These are phyloP conservation scores for Cercospora sp. DNA, from an alignment of 2,329 filamentous ascomycete genomes.

Conservation along the genomic window DNA sequence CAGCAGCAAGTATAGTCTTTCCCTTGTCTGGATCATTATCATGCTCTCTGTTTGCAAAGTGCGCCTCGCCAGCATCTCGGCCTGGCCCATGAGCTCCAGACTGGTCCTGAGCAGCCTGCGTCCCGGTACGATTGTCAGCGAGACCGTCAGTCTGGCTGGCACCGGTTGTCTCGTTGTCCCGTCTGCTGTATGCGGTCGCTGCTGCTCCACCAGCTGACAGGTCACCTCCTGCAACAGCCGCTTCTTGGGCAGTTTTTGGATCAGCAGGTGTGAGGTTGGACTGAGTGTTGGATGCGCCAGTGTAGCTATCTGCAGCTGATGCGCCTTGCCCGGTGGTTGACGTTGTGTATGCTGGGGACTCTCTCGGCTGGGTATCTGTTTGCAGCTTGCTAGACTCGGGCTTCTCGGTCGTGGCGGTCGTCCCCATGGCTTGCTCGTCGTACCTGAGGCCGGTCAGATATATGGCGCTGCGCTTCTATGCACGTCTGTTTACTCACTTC, in stretches of 20 bases:
- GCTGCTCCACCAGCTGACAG: background rate
- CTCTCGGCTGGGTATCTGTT: background rate
- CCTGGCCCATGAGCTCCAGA: conserved; percentile 18
- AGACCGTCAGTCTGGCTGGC: conserved; percentile 17
- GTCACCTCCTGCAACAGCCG: background rate
- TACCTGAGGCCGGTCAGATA: conserved; percentile 19
- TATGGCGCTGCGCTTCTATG: background rate
- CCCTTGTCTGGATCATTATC: conserved; percentile 15
- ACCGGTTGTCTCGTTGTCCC: background rate
- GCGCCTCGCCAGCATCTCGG: conserved; percentile 12
- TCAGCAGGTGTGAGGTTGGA: background rate
- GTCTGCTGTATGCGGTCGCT: background rate
- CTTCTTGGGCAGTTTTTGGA: background rate
- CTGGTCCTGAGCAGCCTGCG: conserved; percentile 17
- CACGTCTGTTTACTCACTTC: conserved; percentile 9
- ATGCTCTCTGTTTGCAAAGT: conserved; percentile 4
- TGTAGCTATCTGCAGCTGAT: conserved; percentile 2
- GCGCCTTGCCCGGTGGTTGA: conserved; percentile 3
- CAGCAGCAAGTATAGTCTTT: conserved; percentile 8
- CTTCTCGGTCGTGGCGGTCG: conserved; percentile 18
- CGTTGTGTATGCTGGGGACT: background rate
- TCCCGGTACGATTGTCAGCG: conserved; percentile 16
- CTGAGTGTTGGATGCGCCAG: background rate
- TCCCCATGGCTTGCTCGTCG: conserved; percentile 25
- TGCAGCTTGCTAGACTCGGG: background rate